These are phyloP conservation scores for Sugiyamaella qingdaonensis DNA, from an alignment of 805 yeast genomes.

Conservation along the genomic window DNA sequence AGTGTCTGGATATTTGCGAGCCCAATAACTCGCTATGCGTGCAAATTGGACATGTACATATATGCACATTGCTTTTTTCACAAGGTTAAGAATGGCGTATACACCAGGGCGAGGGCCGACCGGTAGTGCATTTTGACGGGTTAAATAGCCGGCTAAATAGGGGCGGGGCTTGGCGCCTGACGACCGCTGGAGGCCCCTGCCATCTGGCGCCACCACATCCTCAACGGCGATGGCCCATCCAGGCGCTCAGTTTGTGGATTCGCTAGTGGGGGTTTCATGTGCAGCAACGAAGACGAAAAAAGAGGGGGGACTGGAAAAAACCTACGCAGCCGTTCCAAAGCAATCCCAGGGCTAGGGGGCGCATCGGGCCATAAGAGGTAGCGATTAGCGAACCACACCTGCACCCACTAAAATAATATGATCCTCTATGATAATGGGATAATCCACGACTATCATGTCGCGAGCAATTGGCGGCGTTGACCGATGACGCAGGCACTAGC, in stretches of 20 bases:
- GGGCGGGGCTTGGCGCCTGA: too few species aligned
- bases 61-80: slow-evolving; percentile 1
- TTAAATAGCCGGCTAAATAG: too few species aligned
- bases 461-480: not conserved
- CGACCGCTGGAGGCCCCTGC: too few species aligned
- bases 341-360: not conserved
- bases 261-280: not conserved
- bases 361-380: not conserved
- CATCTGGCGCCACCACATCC: too few species aligned
- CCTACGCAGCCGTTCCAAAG: not conserved
- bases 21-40: not conserved
- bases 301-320: not conserved
- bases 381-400: not conserved
- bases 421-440: not conserved
- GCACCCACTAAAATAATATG: not conserved
- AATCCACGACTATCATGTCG: not conserved
- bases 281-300: not conserved
- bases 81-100: slow-evolving; percentile 1
- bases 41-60: slow-evolving; percentile 2
- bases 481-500: too few species aligned
- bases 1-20: not conserved
- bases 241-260: not conserved
- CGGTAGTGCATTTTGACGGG: too few species aligned
- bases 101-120: not conserved
- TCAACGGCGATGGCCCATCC: too few species aligned